Evolutionary conservation across 768 basidiomycete genomes (phyloP), one percentile per base, ranked within the genome.

Genomic region (Sarcodon aspratus): DNA sequence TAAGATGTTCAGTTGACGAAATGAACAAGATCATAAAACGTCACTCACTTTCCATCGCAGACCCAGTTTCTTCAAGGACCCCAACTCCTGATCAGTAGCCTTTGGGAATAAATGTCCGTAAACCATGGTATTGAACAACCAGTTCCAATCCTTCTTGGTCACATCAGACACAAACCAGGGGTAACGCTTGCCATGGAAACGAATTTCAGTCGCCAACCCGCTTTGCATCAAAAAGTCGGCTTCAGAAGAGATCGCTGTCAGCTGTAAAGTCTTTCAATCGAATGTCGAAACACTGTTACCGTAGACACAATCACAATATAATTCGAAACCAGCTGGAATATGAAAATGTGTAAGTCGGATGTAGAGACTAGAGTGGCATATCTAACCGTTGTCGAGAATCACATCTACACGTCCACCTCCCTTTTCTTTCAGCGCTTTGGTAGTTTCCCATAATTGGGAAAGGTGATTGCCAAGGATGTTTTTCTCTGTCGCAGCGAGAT

Each of bases 141-240:
- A 97, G 45, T 86, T 76, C 88, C 91, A 97, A 60, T 97, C 94
- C 61, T 88, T 85, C 63, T 76, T 82, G 36, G 93, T 98, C 45
- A 95, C 82, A 61, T 96, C 94, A 10, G 85, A 89, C 33, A 92
- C 89, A 62, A 94, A 94, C 92, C 92, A 95, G 3, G 94, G 80
- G 58, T 88, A 89, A 36, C 91, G 84, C 68, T 96, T 97, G 45
- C 94, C 94, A 63, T 98, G 94, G 79, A 98, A 95, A 53, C 80
- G 79, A 50, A 98, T 73, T 66, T 91, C 74, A 38, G 66, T 81
- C 33, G 89, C 91, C 31, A 90, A 77, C 1, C 93, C 93, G 53
- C 79, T 84, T 64, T 95, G 93, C 52, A 96, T 74, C 49, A 97
- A 76, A 71, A 90, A 97, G 67, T 97, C 94, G 67, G 94, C 94